These are phyloP conservation scores for Camelina sativa DNA, from an alignment of 345 rosid species.

Conservation along the genomic window DNA sequence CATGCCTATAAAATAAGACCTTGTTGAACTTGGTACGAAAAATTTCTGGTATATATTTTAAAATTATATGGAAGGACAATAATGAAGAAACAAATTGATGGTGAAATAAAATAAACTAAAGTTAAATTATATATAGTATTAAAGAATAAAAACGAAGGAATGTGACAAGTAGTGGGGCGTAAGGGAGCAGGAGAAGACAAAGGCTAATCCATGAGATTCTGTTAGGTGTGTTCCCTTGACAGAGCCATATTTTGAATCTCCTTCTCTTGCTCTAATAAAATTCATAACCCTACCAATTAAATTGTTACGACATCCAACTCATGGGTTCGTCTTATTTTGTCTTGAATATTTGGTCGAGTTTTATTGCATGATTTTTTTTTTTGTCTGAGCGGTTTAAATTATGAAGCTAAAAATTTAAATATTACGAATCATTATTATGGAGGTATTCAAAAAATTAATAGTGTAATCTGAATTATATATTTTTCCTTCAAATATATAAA, in stretches of 20 bases:
- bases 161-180: conserved; percentile 45
- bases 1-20: conserved; percentile 25
- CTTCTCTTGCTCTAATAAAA: conserved; percentile 9
- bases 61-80: conserved; percentile 38
- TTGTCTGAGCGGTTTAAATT: background rate
- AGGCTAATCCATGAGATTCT: conserved; percentile 66
- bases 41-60: background rate
- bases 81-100: conserved; percentile 34
- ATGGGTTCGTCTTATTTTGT: conserved; percentile 23
- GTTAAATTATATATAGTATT: background rate
- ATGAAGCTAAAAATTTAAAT: background rate
- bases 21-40: conserved; percentile 36
- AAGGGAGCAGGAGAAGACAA: conserved; percentile 47
- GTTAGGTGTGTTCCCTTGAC: conserved; percentile 71
- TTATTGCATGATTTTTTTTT: background rate
- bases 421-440: background rate
- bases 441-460: background rate
- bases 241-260: conserved; percentile 46
- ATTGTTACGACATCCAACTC: conserved; percentile 17
- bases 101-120: background rate
- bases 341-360: conserved; percentile 2
- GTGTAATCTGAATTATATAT: no score
- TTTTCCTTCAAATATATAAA: no score
- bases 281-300: conserved; percentile 28
- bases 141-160: conserved; percentile 35